Base-by-base conservation (phyloP, 495 filamentous ascomycete species). In the Talaromyces proteolyticus region DNA sequence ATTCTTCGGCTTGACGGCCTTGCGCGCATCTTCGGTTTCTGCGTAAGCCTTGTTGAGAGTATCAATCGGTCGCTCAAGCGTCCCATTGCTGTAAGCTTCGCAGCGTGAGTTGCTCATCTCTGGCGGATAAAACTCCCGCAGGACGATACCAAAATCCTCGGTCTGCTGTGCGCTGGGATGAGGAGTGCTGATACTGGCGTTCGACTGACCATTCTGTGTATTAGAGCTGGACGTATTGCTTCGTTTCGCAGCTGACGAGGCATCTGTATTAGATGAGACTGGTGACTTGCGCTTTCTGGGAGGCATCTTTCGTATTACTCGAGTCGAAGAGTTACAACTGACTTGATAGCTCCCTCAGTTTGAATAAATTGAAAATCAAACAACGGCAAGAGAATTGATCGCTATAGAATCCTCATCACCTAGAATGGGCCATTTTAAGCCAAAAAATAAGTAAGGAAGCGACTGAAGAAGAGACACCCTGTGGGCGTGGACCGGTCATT, bases 81-180 rank as follows among this genome's bases (percentile, higher is more conserved):
- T 74, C 18, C 82, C 75, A 41, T 78, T 62, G 41, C 76, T 87
- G 63, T 95, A 96, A 34, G 81, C 82, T 11, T 72, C 68, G 47
- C 84, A 87, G 12, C 89, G 82, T 45, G 73, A 78, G 52, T 88
- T 91, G 60, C 75, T 85, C 81, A 96, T 92, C 56, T 94, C 88
- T 4, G 78, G 80, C 0, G 89, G 89, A 54, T 95, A 96, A 69
- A 84, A 96, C 39, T 85, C 73, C 54, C 89, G 85, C 20, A 88
- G 69, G 4, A 91, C 82, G 22, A 90, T 82, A 24, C 82, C 86
- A 53, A 84, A 72, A n/a, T 81, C 74, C 52, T 85, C 82, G 16
- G 81, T 69, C 19, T 80, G 58, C 41, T 65, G 56, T 3, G 70
- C 62, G 41, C 66, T 63, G n/a, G 62, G 66, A 51, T 73, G 69